Evolutionary conservation across 2,329 filamentous ascomycete genomes (phyloP), one percentile per base, ranked within the genome.

Genomic region (Alternaria sp.): DNA sequence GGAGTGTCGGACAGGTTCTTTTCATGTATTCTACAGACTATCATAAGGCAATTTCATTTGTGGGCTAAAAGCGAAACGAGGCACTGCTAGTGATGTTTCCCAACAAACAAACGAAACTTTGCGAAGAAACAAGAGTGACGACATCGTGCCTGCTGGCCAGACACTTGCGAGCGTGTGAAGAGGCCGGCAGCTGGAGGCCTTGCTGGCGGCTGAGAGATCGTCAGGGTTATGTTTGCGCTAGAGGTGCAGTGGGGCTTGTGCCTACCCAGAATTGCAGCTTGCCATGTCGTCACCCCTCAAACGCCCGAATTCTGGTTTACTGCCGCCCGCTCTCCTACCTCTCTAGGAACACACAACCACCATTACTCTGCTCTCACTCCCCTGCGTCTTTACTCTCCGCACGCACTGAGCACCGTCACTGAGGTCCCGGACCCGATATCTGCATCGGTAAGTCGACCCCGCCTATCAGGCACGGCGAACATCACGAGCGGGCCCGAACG

Each of bases 11-110:
- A 70, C 64, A 64, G 75, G 71, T 79, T 78, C 72, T 70, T 75
- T 75, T 75, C 72, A 74, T 80, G 78, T 81, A 81, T 79, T 80
- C 73, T 80, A 81, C 77, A 78, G 66, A 78, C 72, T 68, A 79
- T 75, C 73, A 69, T 76, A 79, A 79, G 75, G 70, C 69, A 79
- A 80, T 80, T 77, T 80, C 79, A 65, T 80, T 79, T 79, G 78
- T 72, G 61, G 61, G 65, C 62, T 68, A 26, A 60, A 60, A 58
- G 58, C 53, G 41, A 45, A 46, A 9, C 18, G 37, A 25, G 20
- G 25, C 44, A 33, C 25, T 21, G 15, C 33, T 51, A 20, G 54
- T 58, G 63, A 62, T 30, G 57, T 37, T 21, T 58, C 28, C 26
- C n/a, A 56, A 55, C 20, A 55, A 56, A 33, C 41, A 25, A 20